Evolutionary conservation across 768 basidiomycete genomes (phyloP), one percentile per base, ranked within the genome.

Genomic region (Psilocybe subaeruginosa): DNA sequence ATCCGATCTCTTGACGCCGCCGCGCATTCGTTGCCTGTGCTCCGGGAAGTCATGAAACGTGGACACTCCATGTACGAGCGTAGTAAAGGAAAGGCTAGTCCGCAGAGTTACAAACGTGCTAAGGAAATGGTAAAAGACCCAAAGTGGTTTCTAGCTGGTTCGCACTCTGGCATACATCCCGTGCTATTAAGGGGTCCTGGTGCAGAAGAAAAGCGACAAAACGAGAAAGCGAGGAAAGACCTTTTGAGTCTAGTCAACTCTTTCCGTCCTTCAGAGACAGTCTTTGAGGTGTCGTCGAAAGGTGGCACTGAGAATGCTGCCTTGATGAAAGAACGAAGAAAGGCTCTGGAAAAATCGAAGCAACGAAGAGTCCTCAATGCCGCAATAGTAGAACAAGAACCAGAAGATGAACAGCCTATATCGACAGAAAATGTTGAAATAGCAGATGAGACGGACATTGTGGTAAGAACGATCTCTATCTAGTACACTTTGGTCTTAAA

Each of bases 41-140:
- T 97, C 30, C 82, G 90, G 19, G 86, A 88, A 4, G 93, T 98
- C 60, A 96, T 97, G 88, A 81, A 82, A 62, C 87, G 93, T 54
- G 96, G 95, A 0, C 95, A 98, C 64, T 77, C 83, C 1, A 91
- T 99, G 93, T 99, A 97, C 72, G 95, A 98, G 69, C 88, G 95
- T 33, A 93, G 92, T 63, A 90, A 93, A 72, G 91, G 91, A 19
- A 97, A 96, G 70, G 96, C 97, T 16, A 91, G 89, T 68, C 82
- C 84, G 14, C 88, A 88, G 58, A 91, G 90, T 69, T 93, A 98
- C 76, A 87, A 89, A 64, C 87, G 95, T 4, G 91, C 96, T 12
- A 99, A 99, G 70, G 90, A 89, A 60, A 90, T 97, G 80, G 79
- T 82, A 51, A 92, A 91, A 68, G 83, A 84, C 41, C 78, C 82